These are phyloP conservation scores for Aplosporella prunicola DNA, from an alignment of 2,329 filamentous ascomycete species.

Conservation along the genomic window DNA sequence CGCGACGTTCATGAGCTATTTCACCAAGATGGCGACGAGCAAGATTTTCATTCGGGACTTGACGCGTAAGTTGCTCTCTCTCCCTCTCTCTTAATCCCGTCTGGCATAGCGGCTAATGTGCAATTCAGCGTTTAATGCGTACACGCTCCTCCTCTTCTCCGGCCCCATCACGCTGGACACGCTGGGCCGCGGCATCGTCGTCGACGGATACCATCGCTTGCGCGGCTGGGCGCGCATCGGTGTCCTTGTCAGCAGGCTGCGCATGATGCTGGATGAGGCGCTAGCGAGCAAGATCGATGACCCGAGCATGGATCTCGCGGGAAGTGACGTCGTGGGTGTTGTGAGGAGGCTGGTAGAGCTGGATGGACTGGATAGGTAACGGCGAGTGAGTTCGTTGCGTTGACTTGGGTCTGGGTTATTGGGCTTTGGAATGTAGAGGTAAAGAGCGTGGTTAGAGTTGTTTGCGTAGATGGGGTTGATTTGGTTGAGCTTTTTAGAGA, in stretches of 20 bases:
- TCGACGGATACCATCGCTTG: conserved; percentile 82
- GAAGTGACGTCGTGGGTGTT: conserved; percentile 60
- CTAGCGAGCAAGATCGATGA: conserved; percentile 74
- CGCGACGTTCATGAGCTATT: conserved; percentile 77
- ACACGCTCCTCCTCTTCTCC: conserved; percentile 78
- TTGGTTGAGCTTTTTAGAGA: too few relatives aligned
- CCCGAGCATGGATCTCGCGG: conserved; percentile 49
- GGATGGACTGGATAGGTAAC: conserved; percentile 64
- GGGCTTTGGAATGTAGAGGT: too few relatives aligned
- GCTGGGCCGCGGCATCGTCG: conserved; percentile 71
- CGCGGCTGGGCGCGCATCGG: conserved; percentile 92
- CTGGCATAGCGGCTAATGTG: background rate
- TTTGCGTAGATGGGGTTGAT: too few relatives aligned
- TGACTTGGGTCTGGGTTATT: too few relatives aligned
- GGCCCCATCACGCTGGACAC: conserved; percentile 81
- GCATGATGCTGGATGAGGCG: conserved; percentile 78
- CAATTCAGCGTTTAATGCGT: conserved; percentile 63
- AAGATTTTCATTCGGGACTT: conserved; percentile 89
- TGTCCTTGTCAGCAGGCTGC: conserved; percentile 72
- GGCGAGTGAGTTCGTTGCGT: background rate
- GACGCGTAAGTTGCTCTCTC: conserved; percentile 43
- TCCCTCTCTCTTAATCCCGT: background rate
- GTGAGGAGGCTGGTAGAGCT: conserved; percentile 78
- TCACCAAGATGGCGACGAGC: conserved; percentile 80
- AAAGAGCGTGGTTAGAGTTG: too few relatives aligned